Percentiles rank a stretch among this genome's conserved stretches.
Conservation (phyloP, 768 basidiomycete genomes). For the Mycena indigotica region DNA sequence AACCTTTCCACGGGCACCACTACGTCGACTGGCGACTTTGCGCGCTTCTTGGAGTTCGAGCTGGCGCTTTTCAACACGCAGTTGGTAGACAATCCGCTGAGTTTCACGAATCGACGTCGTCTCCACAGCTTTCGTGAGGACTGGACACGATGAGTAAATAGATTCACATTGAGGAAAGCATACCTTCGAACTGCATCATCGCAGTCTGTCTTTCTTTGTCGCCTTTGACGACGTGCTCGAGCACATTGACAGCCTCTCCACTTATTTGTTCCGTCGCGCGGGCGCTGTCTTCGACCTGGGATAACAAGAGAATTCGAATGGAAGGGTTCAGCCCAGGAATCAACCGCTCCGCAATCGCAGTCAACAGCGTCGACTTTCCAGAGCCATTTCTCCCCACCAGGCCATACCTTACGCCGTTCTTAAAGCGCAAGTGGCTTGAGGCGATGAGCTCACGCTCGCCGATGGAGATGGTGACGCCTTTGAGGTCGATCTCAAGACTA, state of each 20-base stretch:
- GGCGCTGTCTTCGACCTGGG: constrained; percentile 35
- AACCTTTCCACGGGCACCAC: constrained; percentile 58
- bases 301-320: constrained; percentile 46
- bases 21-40: constrained; percentile 53
- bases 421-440: constrained; percentile 42
- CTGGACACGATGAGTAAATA: constrained; percentile 11
- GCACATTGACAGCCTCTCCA: constrained; percentile 29
- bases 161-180: not conserved
- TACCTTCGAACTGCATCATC: constrained; percentile 32
- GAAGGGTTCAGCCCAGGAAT: constrained; percentile 51
- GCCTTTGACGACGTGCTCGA: constrained; percentile 48
- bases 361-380: constrained; percentile 32
- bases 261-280: constrained; percentile 17
- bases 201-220: constrained; percentile 40
- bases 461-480: constrained; percentile 44
- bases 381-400: constrained; percentile 36
- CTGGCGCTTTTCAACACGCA: constrained; percentile 29
- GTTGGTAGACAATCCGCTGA: constrained; percentile 31
- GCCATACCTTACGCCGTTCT: constrained; percentile 40
- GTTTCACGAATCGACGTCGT: constrained; percentile 23
- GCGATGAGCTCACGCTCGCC: constrained; percentile 44
- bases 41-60: constrained; percentile 38
- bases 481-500: constrained; percentile 40
- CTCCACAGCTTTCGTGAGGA: constrained; percentile 32
- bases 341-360: constrained; percentile 43